A percentile compares a stretch with the other conserved stretches of the same genome.
Conservation (phyloP, 2,329 filamentous ascomycete species). For the Fusarium sarcochroum region DNA sequence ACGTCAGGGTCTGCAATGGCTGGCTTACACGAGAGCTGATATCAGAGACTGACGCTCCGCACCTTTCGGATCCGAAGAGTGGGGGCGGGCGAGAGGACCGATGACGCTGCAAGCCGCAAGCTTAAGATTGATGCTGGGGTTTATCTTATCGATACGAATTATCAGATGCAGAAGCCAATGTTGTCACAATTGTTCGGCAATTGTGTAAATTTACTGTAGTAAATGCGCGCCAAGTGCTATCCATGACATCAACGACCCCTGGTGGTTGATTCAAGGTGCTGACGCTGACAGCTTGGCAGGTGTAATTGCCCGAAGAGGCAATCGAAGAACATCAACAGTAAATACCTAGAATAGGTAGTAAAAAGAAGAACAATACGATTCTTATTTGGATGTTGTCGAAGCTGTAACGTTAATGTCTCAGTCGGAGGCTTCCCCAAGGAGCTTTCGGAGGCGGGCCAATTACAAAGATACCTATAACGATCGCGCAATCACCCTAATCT, state of each 20-base stretch:
- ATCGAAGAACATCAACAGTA: neutral
- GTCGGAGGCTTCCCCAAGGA: neutral
- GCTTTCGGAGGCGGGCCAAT: slow-evolving; percentile 27
- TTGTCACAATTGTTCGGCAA: neutral
- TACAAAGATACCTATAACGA: slow-evolving; percentile 24
- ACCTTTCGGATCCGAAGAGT: slow-evolving; percentile 11
- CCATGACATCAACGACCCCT: slow-evolving; percentile 23
- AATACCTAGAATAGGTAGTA: no score
- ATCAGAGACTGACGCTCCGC: neutral
- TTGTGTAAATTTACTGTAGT: neutral
- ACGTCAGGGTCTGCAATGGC: neutral
- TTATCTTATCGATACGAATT: slow-evolving; percentile 5
- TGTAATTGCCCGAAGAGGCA: neutral
- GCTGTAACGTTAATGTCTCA: no score
- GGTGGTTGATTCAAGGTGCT: slow-evolving; percentile 2
- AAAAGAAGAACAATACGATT: no score
- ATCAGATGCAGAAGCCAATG: neutral
- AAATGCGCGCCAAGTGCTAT: neutral
- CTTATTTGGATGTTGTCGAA: no score
- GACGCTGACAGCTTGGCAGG: neutral
- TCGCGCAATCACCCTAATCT: slow-evolving; percentile 26
- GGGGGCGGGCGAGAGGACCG: neutral
- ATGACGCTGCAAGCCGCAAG: neutral
- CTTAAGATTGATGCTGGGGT: neutral
- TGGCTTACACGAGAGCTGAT: neutral